phyloP scores from a whole-genome alignment of 2,329 filamentous ascomycete genomes.

The Pseudocercospora fuligena region DNA sequence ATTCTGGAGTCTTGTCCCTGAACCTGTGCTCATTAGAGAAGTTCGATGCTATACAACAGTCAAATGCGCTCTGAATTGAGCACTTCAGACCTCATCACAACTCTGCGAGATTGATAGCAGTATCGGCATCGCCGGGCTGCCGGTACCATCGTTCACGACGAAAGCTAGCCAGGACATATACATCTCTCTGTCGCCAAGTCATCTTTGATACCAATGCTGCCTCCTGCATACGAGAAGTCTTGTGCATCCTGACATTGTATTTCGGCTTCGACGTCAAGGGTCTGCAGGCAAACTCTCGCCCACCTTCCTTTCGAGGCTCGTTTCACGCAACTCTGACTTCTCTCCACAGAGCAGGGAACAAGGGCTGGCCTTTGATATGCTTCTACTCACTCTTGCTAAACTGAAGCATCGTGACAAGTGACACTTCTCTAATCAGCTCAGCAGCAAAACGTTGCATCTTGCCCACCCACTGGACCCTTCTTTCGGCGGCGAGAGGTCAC shows the following conservation, averaged over 20 bases:
- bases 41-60: too few relatives aligned
- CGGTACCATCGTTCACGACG: too few relatives aligned
- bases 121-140: too few relatives aligned
- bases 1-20: too few relatives aligned
- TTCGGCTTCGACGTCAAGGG: not conserved
- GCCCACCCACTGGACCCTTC: not conserved
- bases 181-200: too few relatives aligned
- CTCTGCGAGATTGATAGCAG: too few relatives aligned
- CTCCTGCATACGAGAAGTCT: not conserved
- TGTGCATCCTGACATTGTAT: not conserved
- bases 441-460: not conserved
- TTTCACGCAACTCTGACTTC: not conserved
- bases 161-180: too few relatives aligned
- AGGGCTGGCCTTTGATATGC: not conserved
- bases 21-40: too few relatives aligned
- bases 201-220: too few relatives aligned
- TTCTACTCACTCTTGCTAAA: not conserved
- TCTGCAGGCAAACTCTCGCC: not conserved
- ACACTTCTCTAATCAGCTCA: not conserved
- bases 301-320: not conserved
- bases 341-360: not conserved
- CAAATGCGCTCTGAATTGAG: too few relatives aligned
- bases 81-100: too few relatives aligned
- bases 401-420: slow-evolving; percentile 1
- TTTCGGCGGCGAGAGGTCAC: not conserved